Conservation (phyloP, 176 grass and related monocot genomes). For the Pontederia crassipes region DNA sequence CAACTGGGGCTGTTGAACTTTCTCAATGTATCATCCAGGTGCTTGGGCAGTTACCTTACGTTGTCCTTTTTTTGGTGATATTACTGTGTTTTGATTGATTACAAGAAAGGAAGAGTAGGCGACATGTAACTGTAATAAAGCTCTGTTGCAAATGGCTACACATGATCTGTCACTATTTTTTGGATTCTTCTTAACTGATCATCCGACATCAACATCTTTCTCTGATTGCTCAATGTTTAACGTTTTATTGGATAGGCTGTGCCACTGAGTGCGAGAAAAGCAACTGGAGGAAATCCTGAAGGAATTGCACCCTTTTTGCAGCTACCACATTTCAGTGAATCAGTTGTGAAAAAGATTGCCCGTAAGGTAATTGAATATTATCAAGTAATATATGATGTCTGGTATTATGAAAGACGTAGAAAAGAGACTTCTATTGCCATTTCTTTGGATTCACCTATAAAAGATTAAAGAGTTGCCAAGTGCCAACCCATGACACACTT, state of each 20-base stretch:
- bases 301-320: slow-evolving; percentile 88
- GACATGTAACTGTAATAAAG: too few species aligned
- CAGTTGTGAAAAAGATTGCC: slow-evolving; percentile 61
- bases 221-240: neutral
- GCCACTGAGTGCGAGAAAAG: slow-evolving; percentile 72
- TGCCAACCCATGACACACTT: too few species aligned
- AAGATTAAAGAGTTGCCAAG: too few species aligned
- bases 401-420: too few species aligned
- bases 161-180: too few species aligned
- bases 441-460: too few species aligned
- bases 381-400: neutral
- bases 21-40: slow-evolving; percentile 98
- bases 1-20: slow-evolving; percentile 90
- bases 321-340: slow-evolving; percentile 77
- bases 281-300: slow-evolving; percentile 64
- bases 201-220: too few species aligned
- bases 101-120: too few species aligned
- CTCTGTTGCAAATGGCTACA: too few species aligned
- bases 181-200: too few species aligned
- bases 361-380: slow-evolving; percentile 51
- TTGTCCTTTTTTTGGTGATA: neutral
- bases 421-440: too few species aligned
- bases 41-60: neutral
- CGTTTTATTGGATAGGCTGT: slow-evolving; percentile 49
- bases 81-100: too few species aligned